phyloP scores from a whole-genome alignment of 108 stramenopile genomes.

The Skeletonema tropicum region DNA sequence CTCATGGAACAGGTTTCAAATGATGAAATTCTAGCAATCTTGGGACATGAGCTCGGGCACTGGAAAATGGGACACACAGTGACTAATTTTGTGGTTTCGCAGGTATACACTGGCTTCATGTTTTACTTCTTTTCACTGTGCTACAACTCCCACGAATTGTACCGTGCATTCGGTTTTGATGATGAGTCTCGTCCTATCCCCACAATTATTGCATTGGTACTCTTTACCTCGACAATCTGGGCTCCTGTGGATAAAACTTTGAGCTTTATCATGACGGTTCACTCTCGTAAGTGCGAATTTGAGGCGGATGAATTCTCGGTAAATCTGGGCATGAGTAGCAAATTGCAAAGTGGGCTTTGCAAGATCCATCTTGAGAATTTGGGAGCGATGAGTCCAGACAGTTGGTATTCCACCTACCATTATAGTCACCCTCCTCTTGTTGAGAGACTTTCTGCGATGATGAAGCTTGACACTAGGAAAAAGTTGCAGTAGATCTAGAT shows the following conservation, averaged over 20 bases:
- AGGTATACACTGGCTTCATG: slow-evolving; percentile 89
- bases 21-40: slow-evolving; percentile 94
- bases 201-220: slow-evolving; percentile 88
- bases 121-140: slow-evolving; percentile 92
- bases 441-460: slow-evolving; percentile 95
- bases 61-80: slow-evolving; percentile 98
- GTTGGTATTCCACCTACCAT: slow-evolving; percentile 93
- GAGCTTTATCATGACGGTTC: slow-evolving; percentile 86
- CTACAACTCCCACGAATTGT: slow-evolving; percentile 75
- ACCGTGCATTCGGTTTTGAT: slow-evolving; percentile 95
- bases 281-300: slow-evolving; percentile 90
- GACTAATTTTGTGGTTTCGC: slow-evolving; percentile 89
- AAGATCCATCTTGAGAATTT: slow-evolving; percentile 97
- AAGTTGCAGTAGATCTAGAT: slow-evolving; percentile 29
- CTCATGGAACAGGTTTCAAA: slow-evolving; percentile 85
- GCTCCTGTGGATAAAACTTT: slow-evolving; percentile 97
- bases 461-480: slow-evolving; percentile 71
- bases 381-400: slow-evolving; percentile 92
- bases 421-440: slow-evolving; percentile 97
- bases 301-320: slow-evolving; percentile 95
- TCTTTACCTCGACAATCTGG: slow-evolving; percentile 94
- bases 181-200: slow-evolving; percentile 68
- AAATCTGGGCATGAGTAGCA: slow-evolving; percentile 77
- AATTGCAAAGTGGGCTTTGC: slow-evolving; percentile 89
- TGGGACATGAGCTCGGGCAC: slow-evolving; percentile 94